These are phyloP conservation scores for Draba incana DNA, from an alignment of 345 rosid genomes.

Conservation along the genomic window DNA sequence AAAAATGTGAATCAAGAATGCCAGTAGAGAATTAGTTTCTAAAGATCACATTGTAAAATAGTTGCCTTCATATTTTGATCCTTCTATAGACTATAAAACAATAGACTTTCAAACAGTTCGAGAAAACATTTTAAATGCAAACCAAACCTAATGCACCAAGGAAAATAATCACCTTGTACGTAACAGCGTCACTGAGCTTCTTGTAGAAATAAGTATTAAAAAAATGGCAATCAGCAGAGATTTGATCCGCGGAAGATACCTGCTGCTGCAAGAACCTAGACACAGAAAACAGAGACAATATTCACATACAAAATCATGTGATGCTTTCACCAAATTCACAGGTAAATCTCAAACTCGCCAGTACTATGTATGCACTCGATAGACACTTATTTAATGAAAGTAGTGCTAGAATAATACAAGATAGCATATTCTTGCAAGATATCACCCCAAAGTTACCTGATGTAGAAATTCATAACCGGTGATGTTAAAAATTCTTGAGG, in stretches of 20 bases:
- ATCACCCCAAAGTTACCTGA: conserved; percentile 51
- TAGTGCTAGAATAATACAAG: not conserved
- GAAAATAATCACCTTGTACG: conserved; percentile 59
- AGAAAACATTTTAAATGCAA: conserved; percentile 28
- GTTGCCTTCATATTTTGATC: conserved; percentile 7
- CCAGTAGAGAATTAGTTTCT: not conserved
- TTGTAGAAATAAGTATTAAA: conserved; percentile 87
- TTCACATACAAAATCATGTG: not conserved
- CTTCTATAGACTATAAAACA: not conserved
- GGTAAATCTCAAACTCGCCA: not conserved
- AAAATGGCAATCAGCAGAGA: conserved; percentile 60
- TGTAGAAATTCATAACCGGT: conserved; percentile 81
- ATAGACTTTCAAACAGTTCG: conserved; percentile 10
- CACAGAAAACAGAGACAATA: conserved; percentile 5
- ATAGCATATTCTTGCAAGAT: conserved; percentile 2
- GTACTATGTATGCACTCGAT: conserved; percentile 1
- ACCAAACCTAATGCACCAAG: conserved; percentile 18
- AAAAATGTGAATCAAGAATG: conserved; percentile 13
- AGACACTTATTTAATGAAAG: not conserved
- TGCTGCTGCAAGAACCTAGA: conserved; percentile 75
- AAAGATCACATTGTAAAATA: conserved; percentile 1
- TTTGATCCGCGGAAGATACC: conserved; percentile 51
- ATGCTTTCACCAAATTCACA: conserved; percentile 7
- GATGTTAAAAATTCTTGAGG: conserved; percentile 72
- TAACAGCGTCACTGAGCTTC: conserved; percentile 78